Base-by-base conservation (phyloP, 169 alveolate genomes). In the Eimeria praecox region DNA sequence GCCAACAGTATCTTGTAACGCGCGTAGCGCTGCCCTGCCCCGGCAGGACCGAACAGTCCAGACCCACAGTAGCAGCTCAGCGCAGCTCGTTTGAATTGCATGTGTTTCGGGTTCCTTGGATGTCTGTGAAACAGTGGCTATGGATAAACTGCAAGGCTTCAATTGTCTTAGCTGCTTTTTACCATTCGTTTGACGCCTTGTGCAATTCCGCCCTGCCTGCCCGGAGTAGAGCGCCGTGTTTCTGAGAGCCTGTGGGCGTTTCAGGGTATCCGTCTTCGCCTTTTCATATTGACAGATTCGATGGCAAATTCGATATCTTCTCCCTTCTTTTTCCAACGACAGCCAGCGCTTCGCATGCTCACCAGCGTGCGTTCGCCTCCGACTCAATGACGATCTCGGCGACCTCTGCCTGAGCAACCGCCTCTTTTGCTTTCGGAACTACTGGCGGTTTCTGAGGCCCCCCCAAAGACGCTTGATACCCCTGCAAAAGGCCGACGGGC, bases 181-280 rank as follows among this genome's bases (percentile, higher is more conserved):
- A 2, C 44, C 18, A 20, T 1, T 30, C 78, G 46, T n/a, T 66
- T 66, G 24, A 66, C 46, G 78, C 18, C 33, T 24, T 33, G 8
- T 66, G n/a, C 46, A n/a, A n/a, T 33, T 66, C 24, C 44, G 78
- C 24, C 44, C 9, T 66, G 78, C 46, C 44, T 40, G 78, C 78
- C 78, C 44, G 42, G 78, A 30, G 78, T 66, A 20, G 78, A 66
- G 78, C 78, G 78, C 78, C 78, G 40, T 66, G 78, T n/a, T 66
- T 66, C 46, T 66, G n/a, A 8, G 78, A 30, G 78, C 78, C 5
- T 33, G 46, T 44, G 27, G 78, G 27, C 44, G 78, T 66, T 66
- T 12, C 78, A 12, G 78, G 46, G 42, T 9, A 4, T 14, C 46
- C 78, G 78, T 66, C 78, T 66, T 66, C 78, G 42, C 33, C 78